Percentiles rank a stretch among this genome's conserved stretches.
Evolutionary conservation across 2,329 filamentous ascomycete species (phyloP).

Genomic region (Arthroderma uncinatum): DNA sequence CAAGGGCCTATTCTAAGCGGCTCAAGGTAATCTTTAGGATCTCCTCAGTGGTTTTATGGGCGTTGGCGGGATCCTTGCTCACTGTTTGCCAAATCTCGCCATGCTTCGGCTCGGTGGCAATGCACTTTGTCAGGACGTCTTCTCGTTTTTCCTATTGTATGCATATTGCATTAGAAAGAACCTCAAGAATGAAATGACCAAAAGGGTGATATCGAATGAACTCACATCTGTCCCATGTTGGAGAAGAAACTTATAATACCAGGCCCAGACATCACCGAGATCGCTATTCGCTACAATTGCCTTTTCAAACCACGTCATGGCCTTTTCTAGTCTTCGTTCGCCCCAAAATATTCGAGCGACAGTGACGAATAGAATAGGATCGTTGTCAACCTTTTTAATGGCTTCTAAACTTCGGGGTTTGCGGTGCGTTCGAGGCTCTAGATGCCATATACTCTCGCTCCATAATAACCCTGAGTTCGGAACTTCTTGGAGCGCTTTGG

Average conservation of each 20-base stretch:
- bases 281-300: constrained; percentile 80
- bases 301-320: constrained; percentile 95
- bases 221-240: constrained; percentile 76
- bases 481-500: constrained; percentile 81
- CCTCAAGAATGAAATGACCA: not conserved
- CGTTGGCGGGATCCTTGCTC: constrained; percentile 76
- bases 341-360: constrained; percentile 94
- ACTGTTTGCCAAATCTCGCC: constrained; percentile 85
- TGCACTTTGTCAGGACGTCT: constrained; percentile 72
- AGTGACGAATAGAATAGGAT: constrained; percentile 76
- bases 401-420: constrained; percentile 86
- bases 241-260: constrained; percentile 88
- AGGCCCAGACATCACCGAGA: constrained; percentile 87
- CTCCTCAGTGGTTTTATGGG: constrained; percentile 63
- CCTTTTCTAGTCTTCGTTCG: constrained; percentile 84
- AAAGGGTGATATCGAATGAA: constrained; percentile 11
- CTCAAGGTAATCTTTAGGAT: constrained; percentile 59
- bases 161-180: not conserved
- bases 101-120: constrained; percentile 75
- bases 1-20: not conserved
- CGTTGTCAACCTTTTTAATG: constrained; percentile 93
- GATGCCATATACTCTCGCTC: constrained; percentile 90
- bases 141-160: constrained; percentile 60
- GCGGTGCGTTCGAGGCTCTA: constrained; percentile 82
- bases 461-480: constrained; percentile 79